A percentile compares a stretch with the other conserved stretches of the same genome.
These are phyloP conservation scores for Neurospora sp. DNA, from an alignment of 495 filamentous ascomycete species.

Conservation along the genomic window DNA sequence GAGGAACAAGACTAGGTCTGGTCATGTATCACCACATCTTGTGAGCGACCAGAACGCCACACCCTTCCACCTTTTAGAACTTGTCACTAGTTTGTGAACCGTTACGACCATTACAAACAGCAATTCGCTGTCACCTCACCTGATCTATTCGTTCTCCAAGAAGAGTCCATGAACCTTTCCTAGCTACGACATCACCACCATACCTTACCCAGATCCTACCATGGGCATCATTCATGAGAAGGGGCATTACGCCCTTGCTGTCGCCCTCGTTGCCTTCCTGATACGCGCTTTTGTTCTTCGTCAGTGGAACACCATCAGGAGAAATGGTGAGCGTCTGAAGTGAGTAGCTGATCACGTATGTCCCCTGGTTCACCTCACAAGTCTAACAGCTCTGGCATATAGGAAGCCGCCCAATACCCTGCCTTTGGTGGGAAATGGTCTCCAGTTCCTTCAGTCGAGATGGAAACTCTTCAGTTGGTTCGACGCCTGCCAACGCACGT, in stretches of 20 bases:
- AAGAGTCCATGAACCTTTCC: neutral
- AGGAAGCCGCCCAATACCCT: constrained; percentile 46
- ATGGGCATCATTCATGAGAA: constrained; percentile 13
- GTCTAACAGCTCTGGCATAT: neutral
- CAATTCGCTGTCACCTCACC: neutral
- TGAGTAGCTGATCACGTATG: neutral
- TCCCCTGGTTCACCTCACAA: neutral
- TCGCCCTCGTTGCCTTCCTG: constrained; percentile 9
- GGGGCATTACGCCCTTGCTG: constrained; percentile 9
- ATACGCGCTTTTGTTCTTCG: constrained; percentile 6
- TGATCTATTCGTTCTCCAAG: neutral
- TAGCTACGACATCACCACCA: neutral
- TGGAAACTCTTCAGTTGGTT: constrained; percentile 52
- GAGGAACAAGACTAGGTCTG: neutral
- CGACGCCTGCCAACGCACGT: constrained; percentile 40
- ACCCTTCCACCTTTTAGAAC: neutral
- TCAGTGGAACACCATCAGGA: constrained; percentile 11
- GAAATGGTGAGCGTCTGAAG: constrained; percentile 19
- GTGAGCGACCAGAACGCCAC: neutral
- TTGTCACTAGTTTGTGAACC: neutral
- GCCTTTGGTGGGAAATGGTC: constrained; percentile 47
- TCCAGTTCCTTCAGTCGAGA: constrained; percentile 45
- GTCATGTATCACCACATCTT: neutral
- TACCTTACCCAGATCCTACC: neutral
- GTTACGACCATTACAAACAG: neutral